Evolutionary conservation across 768 basidiomycete species (phyloP).

Genomic region (Serendipita sp.): DNA sequence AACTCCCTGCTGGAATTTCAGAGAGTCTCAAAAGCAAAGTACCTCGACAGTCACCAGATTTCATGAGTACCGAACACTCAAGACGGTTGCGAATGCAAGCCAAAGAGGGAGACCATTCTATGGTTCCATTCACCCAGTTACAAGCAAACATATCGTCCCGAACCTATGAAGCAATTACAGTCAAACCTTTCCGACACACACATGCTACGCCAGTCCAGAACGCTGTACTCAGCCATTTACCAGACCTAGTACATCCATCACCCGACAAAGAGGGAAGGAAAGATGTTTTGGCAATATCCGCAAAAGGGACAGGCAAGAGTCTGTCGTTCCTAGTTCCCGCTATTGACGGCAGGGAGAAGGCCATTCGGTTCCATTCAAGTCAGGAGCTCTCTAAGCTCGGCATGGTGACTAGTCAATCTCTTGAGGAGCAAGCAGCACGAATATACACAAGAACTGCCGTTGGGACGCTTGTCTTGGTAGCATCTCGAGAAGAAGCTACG

Average conservation of each 20-base stretch:
- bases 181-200: constrained; percentile 45
- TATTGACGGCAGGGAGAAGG: constrained; percentile 54
- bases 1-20: not conserved
- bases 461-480: constrained; percentile 70
- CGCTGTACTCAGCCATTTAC: constrained; percentile 59
- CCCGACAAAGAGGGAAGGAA: constrained; percentile 18
- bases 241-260: constrained; percentile 41
- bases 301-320: constrained; percentile 83
- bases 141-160: constrained; percentile 20
- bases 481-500: constrained; percentile 78
- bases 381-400: constrained; percentile 30
- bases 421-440: constrained; percentile 20
- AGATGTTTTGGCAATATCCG: constrained; percentile 74
- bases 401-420: constrained; percentile 17
- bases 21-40: not conserved
- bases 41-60: not conserved
- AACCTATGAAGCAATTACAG: constrained; percentile 41
- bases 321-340: constrained; percentile 78
- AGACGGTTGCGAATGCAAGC: not conserved
- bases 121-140: constrained; percentile 19
- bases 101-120: not conserved
- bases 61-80: not conserved
- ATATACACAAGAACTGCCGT: constrained; percentile 31
- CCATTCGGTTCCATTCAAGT: constrained; percentile 31
- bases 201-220: constrained; percentile 74